phyloP scores from a whole-genome alignment of 2,329 filamentous ascomycete species.

The Fusarium beomiforme region DNA sequence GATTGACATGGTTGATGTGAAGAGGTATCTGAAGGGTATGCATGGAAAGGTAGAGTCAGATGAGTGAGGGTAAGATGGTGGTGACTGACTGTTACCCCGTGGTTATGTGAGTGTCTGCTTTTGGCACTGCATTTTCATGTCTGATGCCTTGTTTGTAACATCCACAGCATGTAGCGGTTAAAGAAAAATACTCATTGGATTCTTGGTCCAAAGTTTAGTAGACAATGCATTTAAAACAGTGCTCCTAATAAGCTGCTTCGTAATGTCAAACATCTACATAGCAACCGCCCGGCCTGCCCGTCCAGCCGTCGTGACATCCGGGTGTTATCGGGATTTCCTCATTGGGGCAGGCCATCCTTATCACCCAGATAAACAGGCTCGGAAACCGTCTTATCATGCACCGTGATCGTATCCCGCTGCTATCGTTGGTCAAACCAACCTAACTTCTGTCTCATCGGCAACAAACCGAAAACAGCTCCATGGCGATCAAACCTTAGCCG shows the following conservation, averaged over 20 bases:
- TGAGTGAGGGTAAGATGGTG: neutral
- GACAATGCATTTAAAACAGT: neutral
- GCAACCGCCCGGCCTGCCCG: neutral
- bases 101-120: neutral
- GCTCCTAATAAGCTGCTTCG: neutral
- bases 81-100: neutral
- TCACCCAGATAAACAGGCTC: neutral
- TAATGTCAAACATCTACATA: neutral
- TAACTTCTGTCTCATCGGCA: neutral
- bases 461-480: conserved; percentile 5
- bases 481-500: conserved; percentile 17
- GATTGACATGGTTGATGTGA: conserved; percentile 56
- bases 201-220: neutral
- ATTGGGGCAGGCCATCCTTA: conserved; percentile 4
- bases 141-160: neutral
- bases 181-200: neutral
- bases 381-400: neutral
- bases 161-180: neutral
- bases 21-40: conserved; percentile 49
- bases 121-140: neutral
- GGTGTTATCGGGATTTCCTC: conserved; percentile 23
- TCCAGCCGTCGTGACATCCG: conserved; percentile 10
- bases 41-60: conserved; percentile 22
- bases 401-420: neutral
- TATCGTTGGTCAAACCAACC: neutral